Evolutionary conservation across 805 yeast species (phyloP).

Genomic region (Saitoella complicata): DNA sequence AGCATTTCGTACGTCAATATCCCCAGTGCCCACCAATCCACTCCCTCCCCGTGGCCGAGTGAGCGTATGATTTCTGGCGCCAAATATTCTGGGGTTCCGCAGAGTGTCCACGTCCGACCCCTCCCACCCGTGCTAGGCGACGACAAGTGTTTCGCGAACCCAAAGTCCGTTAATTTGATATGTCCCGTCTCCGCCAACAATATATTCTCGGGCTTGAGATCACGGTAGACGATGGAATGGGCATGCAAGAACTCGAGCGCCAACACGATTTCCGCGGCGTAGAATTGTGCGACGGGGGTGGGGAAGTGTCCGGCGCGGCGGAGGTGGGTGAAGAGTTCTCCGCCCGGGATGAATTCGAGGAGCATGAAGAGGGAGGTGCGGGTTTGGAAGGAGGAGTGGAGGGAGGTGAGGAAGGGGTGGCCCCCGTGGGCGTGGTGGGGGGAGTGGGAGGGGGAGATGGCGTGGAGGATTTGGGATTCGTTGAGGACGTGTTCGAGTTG

Average conservation of each 20-base stretch:
- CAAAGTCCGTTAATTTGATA: slow-evolving; percentile 86
- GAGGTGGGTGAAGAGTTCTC: slow-evolving; percentile 79
- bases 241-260: slow-evolving; percentile 83
- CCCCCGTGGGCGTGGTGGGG: slow-evolving; percentile 55
- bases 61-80: slow-evolving; percentile 94
- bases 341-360: slow-evolving; percentile 93
- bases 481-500: slow-evolving; percentile 91
- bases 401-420: slow-evolving; percentile 80
- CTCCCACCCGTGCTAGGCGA: slow-evolving; percentile 32
- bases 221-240: slow-evolving; percentile 78
- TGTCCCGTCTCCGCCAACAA: slow-evolving; percentile 79
- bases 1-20: slow-evolving; percentile 84
- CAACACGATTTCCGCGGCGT: slow-evolving; percentile 75
- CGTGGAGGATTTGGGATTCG: slow-evolving; percentile 89
- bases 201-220: slow-evolving; percentile 85
- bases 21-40: slow-evolving; percentile 99
- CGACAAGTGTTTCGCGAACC: slow-evolving; percentile 73
- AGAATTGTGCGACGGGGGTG: slow-evolving; percentile 63
- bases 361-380: slow-evolving; percentile 74
- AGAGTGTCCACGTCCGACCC: too few relatives aligned
- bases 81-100: slow-evolving; percentile 91
- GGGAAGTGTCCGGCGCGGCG: slow-evolving; percentile 65
- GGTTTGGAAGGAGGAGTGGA: slow-evolving; percentile 78
- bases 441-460: slow-evolving; percentile 91
- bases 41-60: slow-evolving; percentile 58